Evolutionary conservation across 306 rosid genomes (phyloP).

Genomic region (Sphenostylis stenocarpa): DNA sequence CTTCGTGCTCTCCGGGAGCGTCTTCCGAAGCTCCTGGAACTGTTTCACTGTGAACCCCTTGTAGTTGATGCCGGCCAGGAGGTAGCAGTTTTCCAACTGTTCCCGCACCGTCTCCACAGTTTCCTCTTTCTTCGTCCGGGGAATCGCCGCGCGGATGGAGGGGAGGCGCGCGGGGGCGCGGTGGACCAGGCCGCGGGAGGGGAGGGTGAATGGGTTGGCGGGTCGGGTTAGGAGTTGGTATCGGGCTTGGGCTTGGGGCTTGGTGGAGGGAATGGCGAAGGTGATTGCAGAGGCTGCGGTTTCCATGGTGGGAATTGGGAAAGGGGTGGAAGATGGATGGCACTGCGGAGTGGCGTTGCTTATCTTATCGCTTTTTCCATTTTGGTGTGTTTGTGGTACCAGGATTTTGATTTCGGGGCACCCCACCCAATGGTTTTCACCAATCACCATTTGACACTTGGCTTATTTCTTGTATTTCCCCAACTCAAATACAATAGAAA

Average conservation of each 20-base stretch:
- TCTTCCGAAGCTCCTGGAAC: conserved; percentile 75
- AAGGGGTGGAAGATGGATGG: too few species aligned
- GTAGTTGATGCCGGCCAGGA: conserved; percentile 81
- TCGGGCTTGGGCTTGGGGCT: conserved; percentile 34
- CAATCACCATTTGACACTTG: background rate
- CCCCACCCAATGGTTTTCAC: too few species aligned
- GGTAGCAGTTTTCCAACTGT: conserved; percentile 77
- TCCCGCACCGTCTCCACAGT: conserved; percentile 68
- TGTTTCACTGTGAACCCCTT: conserved; percentile 88
- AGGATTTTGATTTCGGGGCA: too few species aligned
- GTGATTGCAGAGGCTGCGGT: conserved; percentile 59
- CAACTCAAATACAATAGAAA: too few species aligned
- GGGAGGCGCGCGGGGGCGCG: conserved; percentile 16
- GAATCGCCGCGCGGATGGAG: conserved; percentile 68
- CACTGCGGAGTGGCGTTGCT: background rate
- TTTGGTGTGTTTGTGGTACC: too few species aligned
- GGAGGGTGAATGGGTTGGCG: conserved; percentile 41
- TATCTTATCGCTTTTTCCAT: conserved; percentile 35
- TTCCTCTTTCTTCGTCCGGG: conserved; percentile 75
- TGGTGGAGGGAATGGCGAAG: conserved; percentile 46
- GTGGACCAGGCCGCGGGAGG: background rate
- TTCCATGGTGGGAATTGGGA: conserved; percentile 53
- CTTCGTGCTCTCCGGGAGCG: conserved; percentile 71
- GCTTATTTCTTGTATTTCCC: too few species aligned
- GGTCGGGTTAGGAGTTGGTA: conserved; percentile 42